Conservation (phyloP, 306 rosid genomes). For the Pyrus communis region DNA sequence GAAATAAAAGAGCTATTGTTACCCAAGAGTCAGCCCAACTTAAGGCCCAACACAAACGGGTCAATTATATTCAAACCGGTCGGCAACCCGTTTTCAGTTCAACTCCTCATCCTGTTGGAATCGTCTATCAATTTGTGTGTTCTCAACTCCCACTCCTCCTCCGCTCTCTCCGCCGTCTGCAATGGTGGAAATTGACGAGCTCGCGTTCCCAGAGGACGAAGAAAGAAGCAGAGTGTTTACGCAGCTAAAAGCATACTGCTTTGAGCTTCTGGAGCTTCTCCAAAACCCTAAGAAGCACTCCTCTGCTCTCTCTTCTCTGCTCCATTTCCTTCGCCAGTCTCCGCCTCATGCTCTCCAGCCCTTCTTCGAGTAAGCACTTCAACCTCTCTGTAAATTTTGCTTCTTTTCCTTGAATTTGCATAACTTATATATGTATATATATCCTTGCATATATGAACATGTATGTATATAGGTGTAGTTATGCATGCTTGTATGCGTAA, state of each 20-base stretch:
- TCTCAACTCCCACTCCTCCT: neutral
- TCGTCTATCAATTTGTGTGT: neutral
- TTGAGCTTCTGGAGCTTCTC: slow-evolving; percentile 66
- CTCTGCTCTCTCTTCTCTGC: slow-evolving; percentile 42
- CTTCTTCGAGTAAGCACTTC: slow-evolving; percentile 58
- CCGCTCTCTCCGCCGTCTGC: neutral
- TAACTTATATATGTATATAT: neutral
- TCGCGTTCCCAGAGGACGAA: neutral
- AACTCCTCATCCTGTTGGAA: neutral
- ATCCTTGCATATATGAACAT: neutral
- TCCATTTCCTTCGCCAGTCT: slow-evolving; percentile 46
- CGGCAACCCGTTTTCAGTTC: neutral
- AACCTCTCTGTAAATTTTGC: neutral
- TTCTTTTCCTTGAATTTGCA: neutral
- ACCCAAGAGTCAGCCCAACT: neutral
- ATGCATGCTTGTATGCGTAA: neutral
- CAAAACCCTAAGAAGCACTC: slow-evolving; percentile 48
- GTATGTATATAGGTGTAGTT: neutral
- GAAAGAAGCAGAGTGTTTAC: slow-evolving; percentile 36
- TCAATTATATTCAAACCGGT: neutral
- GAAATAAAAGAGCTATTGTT: neutral
- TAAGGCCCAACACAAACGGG: neutral
- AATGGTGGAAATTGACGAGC: slow-evolving; percentile 35
- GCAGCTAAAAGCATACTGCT: slow-evolving; percentile 46
- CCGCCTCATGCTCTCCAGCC: slow-evolving; percentile 52